Percentiles rank a stretch among this genome's conserved stretches.
phyloP scores from a whole-genome alignment of 192 early-diverging fungal genomes.

The Backusella circina region DNA sequence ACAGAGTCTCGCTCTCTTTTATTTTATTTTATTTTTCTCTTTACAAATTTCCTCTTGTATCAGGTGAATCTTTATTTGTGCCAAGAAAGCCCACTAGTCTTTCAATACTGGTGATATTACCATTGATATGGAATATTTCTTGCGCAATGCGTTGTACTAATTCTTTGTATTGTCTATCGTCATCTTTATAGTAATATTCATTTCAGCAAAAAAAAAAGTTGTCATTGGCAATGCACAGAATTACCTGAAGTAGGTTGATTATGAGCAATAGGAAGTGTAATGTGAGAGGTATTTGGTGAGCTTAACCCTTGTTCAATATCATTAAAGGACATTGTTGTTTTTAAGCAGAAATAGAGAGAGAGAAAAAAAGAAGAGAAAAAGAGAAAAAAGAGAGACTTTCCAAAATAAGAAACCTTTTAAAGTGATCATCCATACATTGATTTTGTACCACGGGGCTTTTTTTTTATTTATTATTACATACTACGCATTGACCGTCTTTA shows the following conservation, averaged over 20 bases:
- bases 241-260: neutral
- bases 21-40: slow-evolving; percentile 6
- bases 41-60: slow-evolving; percentile 73
- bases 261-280: neutral
- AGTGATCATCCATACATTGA: neutral
- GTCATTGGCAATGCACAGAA: too few species aligned
- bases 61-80: slow-evolving; percentile 69
- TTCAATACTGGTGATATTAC: slow-evolving; percentile 83
- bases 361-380: neutral
- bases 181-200: slow-evolving; percentile 10
- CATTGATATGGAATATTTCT: slow-evolving; percentile 83
- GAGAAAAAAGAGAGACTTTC: neutral
- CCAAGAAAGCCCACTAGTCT: slow-evolving; percentile 74
- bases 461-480: neutral
- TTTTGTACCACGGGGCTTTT: neutral
- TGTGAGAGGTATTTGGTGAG: neutral
- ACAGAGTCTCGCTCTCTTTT: too few species aligned
- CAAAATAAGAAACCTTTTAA: slow-evolving; percentile 1
- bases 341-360: neutral
- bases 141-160: slow-evolving; percentile 72
- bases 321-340: slow-evolving; percentile 10
- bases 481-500: neutral
- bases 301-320: slow-evolving; percentile 12
- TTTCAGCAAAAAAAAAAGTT: too few species aligned
- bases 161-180: slow-evolving; percentile 46